phyloP scores from a whole-genome alignment of 257 asterid species.

The Lithospermum erythrorhizon region DNA sequence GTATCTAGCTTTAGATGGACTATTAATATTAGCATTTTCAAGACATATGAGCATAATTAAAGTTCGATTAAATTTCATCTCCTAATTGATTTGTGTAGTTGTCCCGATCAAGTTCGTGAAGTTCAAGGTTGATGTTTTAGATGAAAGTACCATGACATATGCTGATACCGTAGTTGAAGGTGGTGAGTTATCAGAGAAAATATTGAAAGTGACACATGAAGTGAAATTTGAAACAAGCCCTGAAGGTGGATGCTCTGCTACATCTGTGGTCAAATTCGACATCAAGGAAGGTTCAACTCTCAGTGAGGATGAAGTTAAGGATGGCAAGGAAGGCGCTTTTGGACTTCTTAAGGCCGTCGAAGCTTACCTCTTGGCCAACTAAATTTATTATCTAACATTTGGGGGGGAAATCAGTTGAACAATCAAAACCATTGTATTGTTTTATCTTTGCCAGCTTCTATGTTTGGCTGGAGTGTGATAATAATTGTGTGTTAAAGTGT shows the following conservation, averaged over 20 bases:
- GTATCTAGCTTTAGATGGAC: too few species aligned
- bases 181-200: conserved; percentile 7
- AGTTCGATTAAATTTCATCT: too few species aligned
- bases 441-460: too few species aligned
- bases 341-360: conserved; percentile 14
- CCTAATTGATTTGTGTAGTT: conserved; percentile 1
- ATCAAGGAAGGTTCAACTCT: conserved; percentile 8
- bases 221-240: conserved; percentile 10
- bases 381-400: too few species aligned
- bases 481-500: too few species aligned
- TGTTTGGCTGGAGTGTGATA: too few species aligned
- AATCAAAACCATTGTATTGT: too few species aligned
- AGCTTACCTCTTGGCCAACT: conserved; percentile 10
- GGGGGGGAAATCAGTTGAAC: too few species aligned
- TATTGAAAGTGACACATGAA: conserved; percentile 12
- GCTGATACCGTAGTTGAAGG: conserved; percentile 16
- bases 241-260: conserved; percentile 17
- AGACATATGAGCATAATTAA: too few species aligned
- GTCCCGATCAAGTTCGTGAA: conserved; percentile 7
- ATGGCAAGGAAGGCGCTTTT: conserved; percentile 8
- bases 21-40: not conserved
- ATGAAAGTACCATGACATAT: conserved; percentile 6
- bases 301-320: conserved; percentile 18
- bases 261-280: conserved; percentile 6
- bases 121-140: conserved; percentile 17